A percentile compares a stretch with the other conserved stretches of the same genome.
Conservation (phyloP, 2,329 filamentous ascomycete species). For the Chrysoporthe austroafricana region DNA sequence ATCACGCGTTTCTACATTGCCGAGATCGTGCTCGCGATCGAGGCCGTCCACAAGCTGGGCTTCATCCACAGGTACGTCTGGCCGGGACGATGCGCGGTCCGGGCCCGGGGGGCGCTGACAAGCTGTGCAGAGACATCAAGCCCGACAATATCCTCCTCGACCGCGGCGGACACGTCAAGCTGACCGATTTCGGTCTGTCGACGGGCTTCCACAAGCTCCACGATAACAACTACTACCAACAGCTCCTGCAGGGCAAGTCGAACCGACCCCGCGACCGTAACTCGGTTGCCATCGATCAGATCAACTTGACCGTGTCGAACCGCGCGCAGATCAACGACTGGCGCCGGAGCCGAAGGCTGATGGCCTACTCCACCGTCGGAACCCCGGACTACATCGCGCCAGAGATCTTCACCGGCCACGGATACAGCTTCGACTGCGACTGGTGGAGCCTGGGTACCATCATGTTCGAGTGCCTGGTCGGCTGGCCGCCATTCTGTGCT, state of each 20-base stretch:
- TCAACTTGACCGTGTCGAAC: constrained; percentile 97
- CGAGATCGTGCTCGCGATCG: constrained; percentile 96
- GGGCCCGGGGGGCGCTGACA: neutral
- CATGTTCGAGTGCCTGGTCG: constrained; percentile 99
- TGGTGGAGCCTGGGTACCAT: constrained; percentile 99
- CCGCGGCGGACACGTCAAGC: constrained; percentile 93
- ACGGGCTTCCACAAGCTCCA: constrained; percentile 98
- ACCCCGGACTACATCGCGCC: constrained; percentile 98
- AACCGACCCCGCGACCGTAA: constrained; percentile 79
- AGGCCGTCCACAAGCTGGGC: constrained; percentile 95
- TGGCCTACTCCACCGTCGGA: constrained; percentile 97
- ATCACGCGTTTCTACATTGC: constrained; percentile 99
- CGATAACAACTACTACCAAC: constrained; percentile 97
- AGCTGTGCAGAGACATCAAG: constrained; percentile 81
- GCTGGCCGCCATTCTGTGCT: constrained; percentile 98
- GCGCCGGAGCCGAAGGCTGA: constrained; percentile 91
- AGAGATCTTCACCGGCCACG: constrained; percentile 95
- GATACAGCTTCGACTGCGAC: constrained; percentile 96
- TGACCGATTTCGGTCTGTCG: constrained; percentile 96
- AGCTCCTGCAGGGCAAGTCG: constrained; percentile 81
- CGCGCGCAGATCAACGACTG: constrained; percentile 98
- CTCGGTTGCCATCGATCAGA: constrained; percentile 95
- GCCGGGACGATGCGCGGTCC: neutral
- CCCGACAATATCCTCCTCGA: constrained; percentile 98
- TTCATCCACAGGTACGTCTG: constrained; percentile 90